These are phyloP conservation scores for Schwanniomyces etchellsii DNA, from an alignment of 1,139 yeast species.

Conservation along the genomic window DNA sequence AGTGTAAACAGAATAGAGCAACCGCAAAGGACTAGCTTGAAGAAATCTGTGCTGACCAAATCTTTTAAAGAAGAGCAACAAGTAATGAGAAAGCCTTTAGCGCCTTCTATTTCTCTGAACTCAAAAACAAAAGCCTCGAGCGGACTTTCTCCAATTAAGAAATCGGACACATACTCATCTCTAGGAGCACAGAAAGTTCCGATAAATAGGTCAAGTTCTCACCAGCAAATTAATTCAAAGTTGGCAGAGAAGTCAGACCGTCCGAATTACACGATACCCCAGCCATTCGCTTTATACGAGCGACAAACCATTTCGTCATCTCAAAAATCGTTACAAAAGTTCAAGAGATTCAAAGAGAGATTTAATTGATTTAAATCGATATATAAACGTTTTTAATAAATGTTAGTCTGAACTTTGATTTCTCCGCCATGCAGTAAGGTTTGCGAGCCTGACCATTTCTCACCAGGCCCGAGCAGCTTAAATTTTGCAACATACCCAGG, in stretches of 20 bases:
- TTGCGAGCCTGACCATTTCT: slow-evolving; percentile 55
- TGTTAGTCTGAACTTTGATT: slow-evolving; percentile 39
- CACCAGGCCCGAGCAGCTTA: slow-evolving; percentile 57
- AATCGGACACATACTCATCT: background rate
- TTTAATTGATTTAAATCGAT: slow-evolving; percentile 13
- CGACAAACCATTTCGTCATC: slow-evolving; percentile 44
- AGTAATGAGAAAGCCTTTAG: background rate
- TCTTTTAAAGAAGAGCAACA: background rate
- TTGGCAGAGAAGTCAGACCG: background rate
- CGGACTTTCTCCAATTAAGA: background rate
- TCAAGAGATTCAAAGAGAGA: slow-evolving; percentile 24
- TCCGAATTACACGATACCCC: slow-evolving; percentile 13
- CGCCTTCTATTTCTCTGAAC: background rate
- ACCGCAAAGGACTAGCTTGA: no score
- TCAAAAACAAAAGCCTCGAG: background rate
- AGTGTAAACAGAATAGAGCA: background rate
- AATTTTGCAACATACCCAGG: slow-evolving; percentile 83
- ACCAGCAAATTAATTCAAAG: background rate
- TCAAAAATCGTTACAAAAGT: slow-evolving; percentile 30
- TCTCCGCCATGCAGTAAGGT: slow-evolving; percentile 35
- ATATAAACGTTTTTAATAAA: slow-evolving; percentile 16
- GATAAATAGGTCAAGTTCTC: background rate
- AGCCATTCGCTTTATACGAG: slow-evolving; percentile 27
- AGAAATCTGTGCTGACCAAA: no score
- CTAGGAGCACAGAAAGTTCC: background rate